Evolutionary conservation across 768 basidiomycete species (phyloP).

Genomic region (Mycena leptocephala): DNA sequence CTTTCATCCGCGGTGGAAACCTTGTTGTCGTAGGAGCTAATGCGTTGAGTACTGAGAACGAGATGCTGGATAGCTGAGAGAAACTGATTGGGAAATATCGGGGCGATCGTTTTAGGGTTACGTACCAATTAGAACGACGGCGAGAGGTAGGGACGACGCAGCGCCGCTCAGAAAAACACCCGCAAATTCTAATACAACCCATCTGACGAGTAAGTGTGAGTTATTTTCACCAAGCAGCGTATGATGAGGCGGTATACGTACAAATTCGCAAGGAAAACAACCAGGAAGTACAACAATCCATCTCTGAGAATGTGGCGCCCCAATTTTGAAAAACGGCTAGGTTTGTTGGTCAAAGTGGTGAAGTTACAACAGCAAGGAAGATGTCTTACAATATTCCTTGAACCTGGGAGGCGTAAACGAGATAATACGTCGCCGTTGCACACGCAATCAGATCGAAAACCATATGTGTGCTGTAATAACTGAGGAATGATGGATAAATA

Average conservation of each 20-base stretch:
- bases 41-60: constrained; percentile 4
- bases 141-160: constrained; percentile 13
- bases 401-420: neutral
- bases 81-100: neutral
- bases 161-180: constrained; percentile 9
- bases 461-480: constrained; percentile 27
- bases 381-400: neutral
- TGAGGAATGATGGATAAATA: neutral
- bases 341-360: neutral
- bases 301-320: constrained; percentile 1
- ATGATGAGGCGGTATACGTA: neutral
- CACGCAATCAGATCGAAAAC: constrained; percentile 14
- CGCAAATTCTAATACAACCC: constrained; percentile 24
- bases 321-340: neutral
- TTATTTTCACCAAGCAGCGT: neutral
- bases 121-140: constrained; percentile 19
- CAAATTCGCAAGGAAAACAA: constrained; percentile 26
- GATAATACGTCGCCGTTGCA: constrained; percentile 15
- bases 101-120: neutral
- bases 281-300: constrained; percentile 24
- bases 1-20: neutral
- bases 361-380: neutral
- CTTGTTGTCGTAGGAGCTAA: too few relatives aligned
- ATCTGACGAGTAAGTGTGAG: neutral
- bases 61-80: constrained; percentile 22